Evolutionary conservation across 2,329 filamentous ascomycete species (phyloP), one percentile per base, ranked within the genome.

Genomic region (Colletotrichum eremochloae): DNA sequence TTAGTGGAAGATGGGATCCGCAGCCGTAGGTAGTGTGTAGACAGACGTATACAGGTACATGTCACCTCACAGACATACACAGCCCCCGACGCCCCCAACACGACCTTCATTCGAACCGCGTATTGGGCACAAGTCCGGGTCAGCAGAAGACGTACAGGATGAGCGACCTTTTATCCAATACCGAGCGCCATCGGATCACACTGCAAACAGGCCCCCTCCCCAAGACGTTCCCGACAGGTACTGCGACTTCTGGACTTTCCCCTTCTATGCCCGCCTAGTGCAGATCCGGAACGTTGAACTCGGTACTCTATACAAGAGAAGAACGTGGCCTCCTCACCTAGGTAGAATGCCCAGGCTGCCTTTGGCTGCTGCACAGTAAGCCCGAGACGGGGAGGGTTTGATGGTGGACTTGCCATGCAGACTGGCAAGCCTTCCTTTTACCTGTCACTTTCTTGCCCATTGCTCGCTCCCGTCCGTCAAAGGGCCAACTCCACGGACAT

Each of bases 71-170:
- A 62, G 63, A 68, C 56, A 20, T 61, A 56, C 68, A 67, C 64
- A 68, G 64, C 63, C 68, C 63, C 68, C 33, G 18, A 24, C 20
- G 31, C 42, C 58, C 48, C 52, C 52, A 5, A 8, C 36, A 15
- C n/a, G 31, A 38, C 53, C 42, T 38, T 36, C 15, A 48, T 38
- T 36, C 46, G 61, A 63, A n/a, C 24, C 24, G 50, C 56, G 57
- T 57, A 52, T 66, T 42, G 62, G 52, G 55, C 38, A 46, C 53
- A 62, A 36, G 40, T 63, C 65, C 69, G 69, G 31, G 53, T 72
- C 69, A 68, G 65, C 69, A 69, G 68, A 71, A 68, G 33, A 62
- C 68, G 68, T 55, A 52, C 68, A 68, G 61, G n/a, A 58, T 50
- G 65, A n/a, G 44, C 31, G 58, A 68, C 58, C 65, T 72, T 72